phyloP scores from a whole-genome alignment of 495 filamentous ascomycete species.

The Gamarada debralockiae region DNA sequence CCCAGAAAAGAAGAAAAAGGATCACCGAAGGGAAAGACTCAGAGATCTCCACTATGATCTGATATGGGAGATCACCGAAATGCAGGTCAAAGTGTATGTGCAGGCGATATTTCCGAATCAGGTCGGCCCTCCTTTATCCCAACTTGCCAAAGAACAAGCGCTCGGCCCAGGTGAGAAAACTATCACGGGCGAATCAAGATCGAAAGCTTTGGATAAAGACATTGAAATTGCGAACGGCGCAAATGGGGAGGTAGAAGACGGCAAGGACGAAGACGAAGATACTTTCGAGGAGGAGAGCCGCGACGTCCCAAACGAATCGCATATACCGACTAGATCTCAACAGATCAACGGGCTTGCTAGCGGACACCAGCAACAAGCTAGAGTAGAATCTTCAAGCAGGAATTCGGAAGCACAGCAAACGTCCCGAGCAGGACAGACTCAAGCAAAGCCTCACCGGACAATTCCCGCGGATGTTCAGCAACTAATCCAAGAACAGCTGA shows the following conservation, averaged over 20 bases:
- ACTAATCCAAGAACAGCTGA: too few species aligned
- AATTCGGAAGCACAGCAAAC: too few species aligned
- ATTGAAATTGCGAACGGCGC: background rate
- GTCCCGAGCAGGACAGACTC: too few species aligned
- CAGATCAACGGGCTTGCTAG: too few species aligned
- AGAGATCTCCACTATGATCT: slow-evolving; percentile 2
- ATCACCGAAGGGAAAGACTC: background rate
- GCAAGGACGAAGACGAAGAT: background rate
- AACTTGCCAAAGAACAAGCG: slow-evolving; percentile 6
- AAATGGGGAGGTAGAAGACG: background rate
- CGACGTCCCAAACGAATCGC: background rate
- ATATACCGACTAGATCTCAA: background rate
- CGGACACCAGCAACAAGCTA: too few species aligned
- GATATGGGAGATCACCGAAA: slow-evolving; percentile 6
- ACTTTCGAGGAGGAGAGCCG: background rate
- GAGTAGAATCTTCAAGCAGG: too few species aligned
- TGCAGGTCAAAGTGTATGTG: slow-evolving; percentile 6
- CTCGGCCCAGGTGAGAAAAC: background rate
- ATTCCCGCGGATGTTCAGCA: too few species aligned
- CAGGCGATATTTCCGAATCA: slow-evolving; percentile 2
- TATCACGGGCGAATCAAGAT: slow-evolving; percentile 1
- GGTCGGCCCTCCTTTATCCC: background rate
- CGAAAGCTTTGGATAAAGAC: slow-evolving; percentile 2
- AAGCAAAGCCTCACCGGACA: too few species aligned
- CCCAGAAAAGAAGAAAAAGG: too few species aligned